Percentiles rank a stretch among this genome's conserved stretches.
These are phyloP conservation scores for Ramalina intermedia DNA, from an alignment of 495 filamentous ascomycete species.

Conservation along the genomic window DNA sequence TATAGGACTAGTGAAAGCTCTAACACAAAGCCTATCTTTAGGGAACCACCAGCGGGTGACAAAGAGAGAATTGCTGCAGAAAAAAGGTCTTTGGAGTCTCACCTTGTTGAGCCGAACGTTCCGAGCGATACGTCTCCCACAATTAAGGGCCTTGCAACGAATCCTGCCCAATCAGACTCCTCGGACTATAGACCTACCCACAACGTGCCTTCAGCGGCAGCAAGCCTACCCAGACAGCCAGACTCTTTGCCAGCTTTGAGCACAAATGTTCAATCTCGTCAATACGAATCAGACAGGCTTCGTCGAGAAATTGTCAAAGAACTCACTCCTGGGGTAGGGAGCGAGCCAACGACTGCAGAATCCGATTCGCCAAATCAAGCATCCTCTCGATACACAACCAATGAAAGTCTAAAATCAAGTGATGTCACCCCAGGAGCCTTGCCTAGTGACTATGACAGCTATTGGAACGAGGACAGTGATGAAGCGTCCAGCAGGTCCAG, in stretches of 20 bases:
- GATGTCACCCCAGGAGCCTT: slow-evolving; percentile 33
- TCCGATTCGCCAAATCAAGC: slow-evolving; percentile 7
- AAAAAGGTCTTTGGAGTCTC: neutral
- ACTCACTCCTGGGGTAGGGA: slow-evolving; percentile 37
- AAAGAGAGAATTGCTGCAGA: neutral
- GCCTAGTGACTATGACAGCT: slow-evolving; percentile 45
- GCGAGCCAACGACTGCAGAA: slow-evolving; percentile 13
- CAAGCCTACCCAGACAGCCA: slow-evolving; percentile 18
- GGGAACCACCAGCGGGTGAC: neutral
- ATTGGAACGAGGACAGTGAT: slow-evolving; percentile 34
- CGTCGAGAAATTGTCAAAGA: slow-evolving; percentile 69
- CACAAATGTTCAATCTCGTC: slow-evolving; percentile 39
- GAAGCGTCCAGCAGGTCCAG: slow-evolving; percentile 4
- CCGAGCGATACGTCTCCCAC: slow-evolving; percentile 25
- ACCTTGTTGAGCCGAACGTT: neutral
- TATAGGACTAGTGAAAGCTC: neutral
- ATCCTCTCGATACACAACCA: slow-evolving; percentile 3
- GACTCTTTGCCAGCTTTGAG: slow-evolving; percentile 40
- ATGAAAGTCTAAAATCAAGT: slow-evolving; percentile 3
- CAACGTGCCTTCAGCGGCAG: neutral
- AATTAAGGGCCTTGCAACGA: neutral
- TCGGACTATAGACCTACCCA: neutral
- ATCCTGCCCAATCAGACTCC: neutral
- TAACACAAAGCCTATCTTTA: neutral
- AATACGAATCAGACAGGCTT: slow-evolving; percentile 63